Evolutionary conservation across 179 eudicot species (phyloP).

Genomic region (Pouteria campechiana): DNA sequence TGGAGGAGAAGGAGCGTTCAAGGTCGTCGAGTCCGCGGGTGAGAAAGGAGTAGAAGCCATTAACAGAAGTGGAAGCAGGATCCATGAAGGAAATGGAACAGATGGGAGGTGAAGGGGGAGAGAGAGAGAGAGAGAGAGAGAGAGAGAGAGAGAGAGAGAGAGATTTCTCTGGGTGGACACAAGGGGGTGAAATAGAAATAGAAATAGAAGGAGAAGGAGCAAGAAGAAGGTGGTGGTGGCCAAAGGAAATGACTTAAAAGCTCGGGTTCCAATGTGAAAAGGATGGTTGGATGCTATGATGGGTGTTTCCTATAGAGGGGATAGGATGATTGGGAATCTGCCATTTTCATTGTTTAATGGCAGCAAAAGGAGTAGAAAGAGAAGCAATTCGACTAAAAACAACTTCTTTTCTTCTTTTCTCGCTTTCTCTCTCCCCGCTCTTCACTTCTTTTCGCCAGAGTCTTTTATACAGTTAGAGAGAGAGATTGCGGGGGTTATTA

Average conservation of each 20-base stretch:
- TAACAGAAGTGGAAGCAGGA: constrained; percentile 69
- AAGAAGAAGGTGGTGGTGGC: background rate
- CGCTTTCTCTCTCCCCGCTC: no score
- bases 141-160: background rate
- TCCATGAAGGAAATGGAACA: constrained; percentile 20
- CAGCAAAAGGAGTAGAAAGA: constrained; percentile 5
- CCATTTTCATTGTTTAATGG: constrained; percentile 59
- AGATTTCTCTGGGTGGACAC: constrained; percentile 11
- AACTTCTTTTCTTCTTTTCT: no score
- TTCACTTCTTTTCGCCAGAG: no score
- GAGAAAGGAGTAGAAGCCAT: constrained; percentile 74
- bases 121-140: background rate
- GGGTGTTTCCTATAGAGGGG: constrained; percentile 75
- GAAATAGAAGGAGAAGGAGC: constrained; percentile 11
- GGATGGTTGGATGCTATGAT: constrained; percentile 82
- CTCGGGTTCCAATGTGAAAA: constrained; percentile 59
- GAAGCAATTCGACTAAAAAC: background rate
- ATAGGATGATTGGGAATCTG: constrained; percentile 68
- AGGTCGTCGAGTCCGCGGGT: constrained; percentile 85
- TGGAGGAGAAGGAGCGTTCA: constrained; percentile 55
- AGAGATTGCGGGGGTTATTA: no score
- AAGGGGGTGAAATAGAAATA: constrained; percentile 8
- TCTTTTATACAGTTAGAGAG: no score
- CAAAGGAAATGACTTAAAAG: constrained; percentile 29
- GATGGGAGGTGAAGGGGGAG: background rate